Conservation (phyloP, 345 rosid species). For the Corymbia maculata region DNA sequence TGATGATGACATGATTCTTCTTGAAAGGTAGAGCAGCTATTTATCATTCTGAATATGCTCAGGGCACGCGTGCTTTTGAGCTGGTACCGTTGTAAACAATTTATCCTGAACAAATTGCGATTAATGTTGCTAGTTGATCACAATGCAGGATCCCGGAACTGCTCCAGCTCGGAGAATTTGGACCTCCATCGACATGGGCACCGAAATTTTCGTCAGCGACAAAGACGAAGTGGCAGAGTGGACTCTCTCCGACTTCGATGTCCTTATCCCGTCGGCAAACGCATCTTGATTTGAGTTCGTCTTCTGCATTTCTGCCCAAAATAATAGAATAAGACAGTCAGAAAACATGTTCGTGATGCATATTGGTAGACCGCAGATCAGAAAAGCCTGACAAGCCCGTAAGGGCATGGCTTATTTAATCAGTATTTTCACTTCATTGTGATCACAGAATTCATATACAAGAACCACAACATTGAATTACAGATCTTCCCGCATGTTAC, state of each 20-base stretch:
- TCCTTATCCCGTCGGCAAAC: slow-evolving; percentile 8
- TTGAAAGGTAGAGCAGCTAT: neutral
- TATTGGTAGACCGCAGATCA: neutral
- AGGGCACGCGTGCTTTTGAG: neutral
- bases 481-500: neutral
- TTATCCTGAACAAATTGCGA: neutral
- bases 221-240: slow-evolving; percentile 51
- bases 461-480: neutral
- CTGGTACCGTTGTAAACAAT: neutral
- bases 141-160: slow-evolving; percentile 50
- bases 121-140: neutral
- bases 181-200: slow-evolving; percentile 60
- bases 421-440: neutral
- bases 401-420: neutral
- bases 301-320: neutral
- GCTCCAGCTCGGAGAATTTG: slow-evolving; percentile 50
- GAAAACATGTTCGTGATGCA: neutral
- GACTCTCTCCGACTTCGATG: slow-evolving; percentile 49
- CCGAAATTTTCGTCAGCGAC: slow-evolving; percentile 38
- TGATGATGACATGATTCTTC: neutral
- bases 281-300: neutral
- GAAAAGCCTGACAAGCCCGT: neutral
- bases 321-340: neutral
- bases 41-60: neutral
- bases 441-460: neutral